Percentiles rank a stretch among this genome's conserved stretches.
These are phyloP conservation scores for Echria macrotheca DNA, from an alignment of 495 filamentous ascomycete species.

Conservation along the genomic window DNA sequence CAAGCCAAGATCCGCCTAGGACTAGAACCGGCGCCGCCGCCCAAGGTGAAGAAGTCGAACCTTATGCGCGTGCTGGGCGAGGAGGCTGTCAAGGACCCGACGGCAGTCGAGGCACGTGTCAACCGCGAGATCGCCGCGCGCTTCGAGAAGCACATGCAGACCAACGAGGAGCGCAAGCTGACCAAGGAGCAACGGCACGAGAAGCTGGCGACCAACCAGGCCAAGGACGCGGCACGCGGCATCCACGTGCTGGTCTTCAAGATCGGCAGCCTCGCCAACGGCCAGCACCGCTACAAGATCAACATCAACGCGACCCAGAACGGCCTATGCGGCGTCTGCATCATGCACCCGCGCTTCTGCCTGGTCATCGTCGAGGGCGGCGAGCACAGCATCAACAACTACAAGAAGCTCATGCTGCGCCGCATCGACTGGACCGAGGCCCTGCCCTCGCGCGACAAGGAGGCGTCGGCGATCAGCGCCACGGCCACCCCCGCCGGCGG, in stretches of 20 bases:
- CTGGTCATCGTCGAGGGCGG: conserved; percentile 91
- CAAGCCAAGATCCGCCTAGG: conserved; percentile 93
- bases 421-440: conserved; percentile 95
- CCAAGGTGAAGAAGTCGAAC: conserved; percentile 93
- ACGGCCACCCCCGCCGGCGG: conserved; percentile 36
- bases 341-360: conserved; percentile 82
- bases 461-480: conserved; percentile 47
- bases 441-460: conserved; percentile 56
- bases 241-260: conserved; percentile 80
- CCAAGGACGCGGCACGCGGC: conserved; percentile 81
- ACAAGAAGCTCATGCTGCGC: conserved; percentile 82
- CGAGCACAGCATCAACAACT: conserved; percentile 67
- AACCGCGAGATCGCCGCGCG: conserved; percentile 86
- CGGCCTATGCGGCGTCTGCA: conserved; percentile 75
- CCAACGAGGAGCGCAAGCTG: conserved; percentile 83
- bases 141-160: conserved; percentile 62
- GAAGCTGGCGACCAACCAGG: conserved; percentile 77
- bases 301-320: conserved; percentile 85
- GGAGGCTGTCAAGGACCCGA: conserved; percentile 95
- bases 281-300: conserved; percentile 89
- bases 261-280: conserved; percentile 80
- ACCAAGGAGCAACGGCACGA: conserved; percentile 86
- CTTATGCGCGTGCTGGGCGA: conserved; percentile 97
- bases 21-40: conserved; percentile 79
- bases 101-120: conserved; percentile 91